These are phyloP conservation scores for Artemisia tridentata DNA, from an alignment of 129 eudicot species.

Conservation along the genomic window DNA sequence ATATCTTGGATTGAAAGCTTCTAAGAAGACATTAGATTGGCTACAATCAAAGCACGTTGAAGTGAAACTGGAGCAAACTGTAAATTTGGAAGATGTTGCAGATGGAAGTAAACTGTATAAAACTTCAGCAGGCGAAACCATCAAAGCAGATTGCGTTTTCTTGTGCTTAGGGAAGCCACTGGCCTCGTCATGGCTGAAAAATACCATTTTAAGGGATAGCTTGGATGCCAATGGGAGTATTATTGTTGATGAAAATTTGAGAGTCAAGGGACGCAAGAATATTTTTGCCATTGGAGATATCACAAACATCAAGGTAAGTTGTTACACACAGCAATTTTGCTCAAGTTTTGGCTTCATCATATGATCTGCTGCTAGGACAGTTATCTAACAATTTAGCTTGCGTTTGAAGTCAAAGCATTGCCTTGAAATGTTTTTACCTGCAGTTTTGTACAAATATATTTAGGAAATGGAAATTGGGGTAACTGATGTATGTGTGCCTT, in stretches of 20 bases:
- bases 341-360: not conserved
- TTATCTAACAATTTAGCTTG: not conserved
- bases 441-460: not conserved
- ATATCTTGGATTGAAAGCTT: constrained; percentile 77
- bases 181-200: constrained; percentile 67
- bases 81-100: constrained; percentile 43
- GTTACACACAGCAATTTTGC: not conserved
- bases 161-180: constrained; percentile 75
- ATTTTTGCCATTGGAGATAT: constrained; percentile 83
- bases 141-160: constrained; percentile 70
- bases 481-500: too few relatives aligned
- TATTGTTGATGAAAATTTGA: constrained; percentile 61
- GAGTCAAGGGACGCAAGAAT: constrained; percentile 61
- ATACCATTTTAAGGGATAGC: constrained; percentile 45
- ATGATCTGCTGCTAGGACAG: not conserved
- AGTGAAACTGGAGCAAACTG: constrained; percentile 61
- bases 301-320: constrained; percentile 68
- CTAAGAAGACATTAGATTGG: constrained; percentile 72
- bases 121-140: constrained; percentile 63
- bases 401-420: not conserved
- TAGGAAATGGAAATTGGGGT: too few relatives aligned
- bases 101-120: constrained; percentile 48
- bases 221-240: constrained; percentile 59
- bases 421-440: not conserved
- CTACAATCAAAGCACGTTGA: constrained; percentile 61